Evolutionary conservation across 805 yeast genomes (phyloP).

Genomic region (Maudiozyma turicensis): DNA sequence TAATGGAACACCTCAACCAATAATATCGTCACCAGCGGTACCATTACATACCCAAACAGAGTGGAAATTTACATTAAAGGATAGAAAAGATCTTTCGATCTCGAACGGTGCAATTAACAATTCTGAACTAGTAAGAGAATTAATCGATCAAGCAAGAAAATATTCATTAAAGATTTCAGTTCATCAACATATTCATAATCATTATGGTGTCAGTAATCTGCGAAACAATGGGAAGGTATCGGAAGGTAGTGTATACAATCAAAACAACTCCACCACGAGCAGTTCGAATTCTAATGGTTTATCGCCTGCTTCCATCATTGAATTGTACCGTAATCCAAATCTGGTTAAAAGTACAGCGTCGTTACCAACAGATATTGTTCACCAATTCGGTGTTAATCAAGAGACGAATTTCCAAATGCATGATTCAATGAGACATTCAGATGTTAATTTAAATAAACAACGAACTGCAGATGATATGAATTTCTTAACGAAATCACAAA

Average conservation of each 20-base stretch:
- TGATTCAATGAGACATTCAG: neutral
- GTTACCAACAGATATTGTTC: neutral
- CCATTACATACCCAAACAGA: constrained; percentile 32
- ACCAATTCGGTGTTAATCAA: neutral
- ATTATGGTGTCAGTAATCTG: constrained; percentile 32
- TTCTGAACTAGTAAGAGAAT: constrained; percentile 44
- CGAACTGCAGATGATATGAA: constrained; percentile 7
- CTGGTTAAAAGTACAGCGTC: neutral
- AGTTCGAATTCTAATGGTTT: neutral
- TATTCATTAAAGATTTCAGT: constrained; percentile 54
- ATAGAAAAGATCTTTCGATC: constrained; percentile 37
- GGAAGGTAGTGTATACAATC: neutral
- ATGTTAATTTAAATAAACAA: neutral
- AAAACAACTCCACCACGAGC: neutral
- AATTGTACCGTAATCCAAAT: neutral
- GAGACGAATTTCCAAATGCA: neutral
- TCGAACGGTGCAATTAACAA: constrained; percentile 43
- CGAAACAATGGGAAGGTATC: neutral
- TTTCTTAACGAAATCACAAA: constrained; percentile 17
- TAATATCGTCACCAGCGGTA: neutral
- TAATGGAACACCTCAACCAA: neutral
- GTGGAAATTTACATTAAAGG: constrained; percentile 51
- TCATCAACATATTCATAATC: constrained; percentile 82
- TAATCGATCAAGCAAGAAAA: constrained; percentile 51
- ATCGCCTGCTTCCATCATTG: neutral